These are phyloP conservation scores for Monosporascus sp. DNA, from an alignment of 2,329 filamentous ascomycete species.

Conservation along the genomic window DNA sequence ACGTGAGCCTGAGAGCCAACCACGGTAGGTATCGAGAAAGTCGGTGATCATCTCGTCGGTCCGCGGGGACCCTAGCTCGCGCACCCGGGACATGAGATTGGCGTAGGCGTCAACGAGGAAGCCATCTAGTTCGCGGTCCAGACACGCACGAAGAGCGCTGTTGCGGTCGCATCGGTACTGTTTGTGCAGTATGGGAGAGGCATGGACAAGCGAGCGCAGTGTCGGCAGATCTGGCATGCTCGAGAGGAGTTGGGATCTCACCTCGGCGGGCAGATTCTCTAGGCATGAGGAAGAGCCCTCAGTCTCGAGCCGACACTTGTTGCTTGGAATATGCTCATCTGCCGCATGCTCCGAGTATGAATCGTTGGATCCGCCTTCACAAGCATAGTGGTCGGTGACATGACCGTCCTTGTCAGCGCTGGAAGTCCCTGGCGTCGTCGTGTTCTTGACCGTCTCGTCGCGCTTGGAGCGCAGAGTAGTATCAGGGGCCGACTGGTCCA, in stretches of 20 bases:
- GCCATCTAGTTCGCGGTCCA: constrained; percentile 13
- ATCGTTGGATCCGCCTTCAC: no score
- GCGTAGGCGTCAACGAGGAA: constrained; percentile 16
- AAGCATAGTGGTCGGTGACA: no score
- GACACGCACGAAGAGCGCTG: constrained; percentile 9
- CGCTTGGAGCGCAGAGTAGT: no score
- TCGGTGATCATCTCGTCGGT: no score
- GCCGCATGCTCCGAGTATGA: no score
- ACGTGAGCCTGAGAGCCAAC: not conserved
- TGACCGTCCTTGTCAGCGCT: no score
- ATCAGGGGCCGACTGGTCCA: no score
- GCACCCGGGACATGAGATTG: constrained; percentile 8
- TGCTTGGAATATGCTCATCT: no score
- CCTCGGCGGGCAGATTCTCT: constrained; percentile 6
- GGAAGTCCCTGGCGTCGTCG: no score
- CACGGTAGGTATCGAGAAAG: no score
- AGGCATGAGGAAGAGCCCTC: not conserved
- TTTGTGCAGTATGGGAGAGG: constrained; percentile 15
- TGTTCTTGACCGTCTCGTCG: no score
- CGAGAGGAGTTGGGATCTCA: constrained; percentile 8
- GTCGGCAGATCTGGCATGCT: constrained; percentile 11
- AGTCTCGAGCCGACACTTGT: no score
- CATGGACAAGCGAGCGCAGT: constrained; percentile 8
- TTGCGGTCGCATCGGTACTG: constrained; percentile 14
- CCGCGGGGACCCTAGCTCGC: constrained; percentile 2